phyloP scores from a whole-genome alignment of 2,329 filamentous ascomycete genomes.

The Fusarium avenaceum region DNA sequence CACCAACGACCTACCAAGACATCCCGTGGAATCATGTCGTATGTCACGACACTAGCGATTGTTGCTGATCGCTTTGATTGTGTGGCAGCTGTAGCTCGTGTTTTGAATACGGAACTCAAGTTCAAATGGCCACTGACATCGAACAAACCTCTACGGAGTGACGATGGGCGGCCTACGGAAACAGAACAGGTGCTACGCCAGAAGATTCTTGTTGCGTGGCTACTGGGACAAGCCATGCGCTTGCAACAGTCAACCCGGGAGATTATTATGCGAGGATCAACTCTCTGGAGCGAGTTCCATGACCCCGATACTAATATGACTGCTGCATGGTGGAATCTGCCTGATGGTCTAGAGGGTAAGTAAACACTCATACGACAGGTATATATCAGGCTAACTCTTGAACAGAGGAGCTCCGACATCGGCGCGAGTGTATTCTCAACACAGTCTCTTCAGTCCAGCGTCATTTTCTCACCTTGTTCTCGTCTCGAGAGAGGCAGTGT shows the following conservation, averaged over 20 bases:
- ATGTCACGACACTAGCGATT: slow-evolving; percentile 76
- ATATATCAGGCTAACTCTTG: slow-evolving; percentile 18
- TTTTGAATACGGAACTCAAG: slow-evolving; percentile 63
- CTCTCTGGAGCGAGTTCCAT: slow-evolving; percentile 65
- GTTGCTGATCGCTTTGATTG: slow-evolving; percentile 82
- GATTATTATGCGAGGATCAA: slow-evolving; percentile 75
- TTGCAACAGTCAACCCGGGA: slow-evolving; percentile 74
- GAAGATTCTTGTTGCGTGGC: slow-evolving; percentile 75
- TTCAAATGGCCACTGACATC: slow-evolving; percentile 68
- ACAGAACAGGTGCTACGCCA: slow-evolving; percentile 77
- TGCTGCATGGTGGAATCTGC: slow-evolving; percentile 80
- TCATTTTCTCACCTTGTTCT: slow-evolving; percentile 77
- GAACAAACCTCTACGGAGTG: slow-evolving; percentile 54
- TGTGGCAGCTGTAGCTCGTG: slow-evolving; percentile 65
- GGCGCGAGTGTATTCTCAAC: slow-evolving; percentile 75
- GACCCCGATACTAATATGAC: slow-evolving; percentile 49
- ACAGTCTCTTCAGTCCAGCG: slow-evolving; percentile 77
- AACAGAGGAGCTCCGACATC: slow-evolving; percentile 73
- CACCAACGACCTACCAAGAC: slow-evolving; percentile 66
- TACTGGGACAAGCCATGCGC: slow-evolving; percentile 72
- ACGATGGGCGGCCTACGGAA: slow-evolving; percentile 57
- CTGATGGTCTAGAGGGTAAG: slow-evolving; percentile 75
- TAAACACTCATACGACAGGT: not conserved
- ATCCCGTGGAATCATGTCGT: slow-evolving; percentile 65
- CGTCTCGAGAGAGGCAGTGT: slow-evolving; percentile 76